These are phyloP conservation scores for Tilletiopsis washingtonensis DNA, from an alignment of 1,284 basidiomycete genomes.

Conservation along the genomic window DNA sequence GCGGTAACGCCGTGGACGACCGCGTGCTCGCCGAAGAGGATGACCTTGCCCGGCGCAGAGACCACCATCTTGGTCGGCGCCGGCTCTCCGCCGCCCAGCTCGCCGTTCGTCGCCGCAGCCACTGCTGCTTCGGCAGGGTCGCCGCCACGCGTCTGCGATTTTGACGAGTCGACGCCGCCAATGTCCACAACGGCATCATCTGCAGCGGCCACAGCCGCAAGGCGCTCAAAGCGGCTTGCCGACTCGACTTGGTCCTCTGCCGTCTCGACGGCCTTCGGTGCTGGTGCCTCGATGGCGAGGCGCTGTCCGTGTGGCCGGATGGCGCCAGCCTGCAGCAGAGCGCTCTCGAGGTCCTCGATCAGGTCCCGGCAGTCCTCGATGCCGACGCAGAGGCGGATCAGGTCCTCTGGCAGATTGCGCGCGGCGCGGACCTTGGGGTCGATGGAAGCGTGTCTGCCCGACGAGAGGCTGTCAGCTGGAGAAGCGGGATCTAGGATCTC, in stretches of 20 bases:
- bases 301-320: constrained; percentile 50
- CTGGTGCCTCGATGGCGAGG: too few relatives aligned
- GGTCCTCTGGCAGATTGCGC: constrained; percentile 89
- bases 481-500: constrained; percentile 1
- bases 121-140: constrained; percentile 18
- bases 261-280: constrained; percentile 6
- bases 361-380: constrained; percentile 93
- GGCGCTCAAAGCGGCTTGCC: constrained; percentile 4
- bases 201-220: too few relatives aligned
- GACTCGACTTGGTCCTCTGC: constrained; percentile 15
- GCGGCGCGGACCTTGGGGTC: constrained; percentile 84
- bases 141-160: constrained; percentile 28
- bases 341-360: constrained; percentile 87
- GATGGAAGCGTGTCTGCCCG: constrained; percentile 97
- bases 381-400: constrained; percentile 95
- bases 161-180: constrained; percentile 16
- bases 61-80: constrained; percentile 18
- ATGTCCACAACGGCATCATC: too few relatives aligned
- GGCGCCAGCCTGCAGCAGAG: constrained; percentile 83
- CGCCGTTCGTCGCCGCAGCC: neutral
- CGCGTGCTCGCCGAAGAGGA: constrained; percentile 96
- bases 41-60: constrained; percentile 84
- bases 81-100: too few relatives aligned
- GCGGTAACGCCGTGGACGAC: constrained; percentile 97
- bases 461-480: neutral